Percentiles rank a stretch among this genome's conserved stretches.
Conservation (phyloP, 768 basidiomycete species). For the Phanerochaete sordida region DNA sequence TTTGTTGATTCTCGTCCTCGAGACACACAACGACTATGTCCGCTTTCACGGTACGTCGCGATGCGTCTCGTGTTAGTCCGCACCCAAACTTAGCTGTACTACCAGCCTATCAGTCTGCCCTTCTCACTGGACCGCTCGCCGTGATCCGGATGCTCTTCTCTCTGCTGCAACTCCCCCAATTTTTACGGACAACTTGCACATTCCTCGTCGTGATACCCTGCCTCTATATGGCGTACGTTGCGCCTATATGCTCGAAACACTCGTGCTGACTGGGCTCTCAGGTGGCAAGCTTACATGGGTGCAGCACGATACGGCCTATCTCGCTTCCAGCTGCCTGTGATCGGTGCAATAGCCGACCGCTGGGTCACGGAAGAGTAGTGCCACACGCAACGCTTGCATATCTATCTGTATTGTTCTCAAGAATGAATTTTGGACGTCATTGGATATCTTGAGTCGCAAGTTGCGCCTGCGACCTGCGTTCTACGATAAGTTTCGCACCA, state of each 20-base stretch:
- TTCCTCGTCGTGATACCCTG: slow-evolving; percentile 39
- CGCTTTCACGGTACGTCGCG: slow-evolving; percentile 67
- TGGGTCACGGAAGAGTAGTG: slow-evolving; percentile 67
- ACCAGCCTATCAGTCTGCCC: slow-evolving; percentile 75
- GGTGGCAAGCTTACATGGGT: slow-evolving; percentile 49
- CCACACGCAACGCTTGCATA: neutral
- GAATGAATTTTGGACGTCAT: neutral
- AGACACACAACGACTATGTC: slow-evolving; percentile 73
- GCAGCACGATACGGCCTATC: slow-evolving; percentile 49
- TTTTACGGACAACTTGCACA: slow-evolving; percentile 48
- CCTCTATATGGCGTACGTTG: slow-evolving; percentile 55
- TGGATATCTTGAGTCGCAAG: neutral
- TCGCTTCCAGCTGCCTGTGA: slow-evolving; percentile 56
- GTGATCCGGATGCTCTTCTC: slow-evolving; percentile 52
- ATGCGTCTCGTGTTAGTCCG: neutral
- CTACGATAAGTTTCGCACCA: neutral
- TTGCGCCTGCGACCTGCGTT: neutral
- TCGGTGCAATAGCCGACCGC: slow-evolving; percentile 62
- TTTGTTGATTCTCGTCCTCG: slow-evolving; percentile 60
- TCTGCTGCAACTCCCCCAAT: slow-evolving; percentile 47
- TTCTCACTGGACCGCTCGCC: slow-evolving; percentile 62
- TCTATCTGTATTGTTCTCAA: neutral
- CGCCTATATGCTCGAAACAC: neutral
- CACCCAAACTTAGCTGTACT: neutral
- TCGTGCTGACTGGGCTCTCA: slow-evolving; percentile 17